Percentiles rank a stretch among this genome's conserved stretches.
These are phyloP conservation scores for Saccharomycopsis sp. DNA, from an alignment of 805 yeast genomes.

Conservation along the genomic window DNA sequence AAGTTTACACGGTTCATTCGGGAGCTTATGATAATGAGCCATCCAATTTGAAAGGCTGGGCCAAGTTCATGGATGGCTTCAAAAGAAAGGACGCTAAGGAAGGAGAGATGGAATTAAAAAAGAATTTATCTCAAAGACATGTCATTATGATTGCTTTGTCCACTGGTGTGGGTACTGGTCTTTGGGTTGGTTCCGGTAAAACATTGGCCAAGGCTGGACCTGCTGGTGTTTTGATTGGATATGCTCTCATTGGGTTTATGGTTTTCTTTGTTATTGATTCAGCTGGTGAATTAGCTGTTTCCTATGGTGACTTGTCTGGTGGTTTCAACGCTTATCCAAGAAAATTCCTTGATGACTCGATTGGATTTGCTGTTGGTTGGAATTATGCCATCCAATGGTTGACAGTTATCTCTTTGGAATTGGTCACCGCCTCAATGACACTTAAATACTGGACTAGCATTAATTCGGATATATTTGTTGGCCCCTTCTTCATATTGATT, in stretches of 20 bases:
- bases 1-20: neutral
- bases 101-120: conserved; percentile 25
- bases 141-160: conserved; percentile 75
- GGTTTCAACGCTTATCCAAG: conserved; percentile 57
- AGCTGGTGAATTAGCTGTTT: conserved; percentile 63
- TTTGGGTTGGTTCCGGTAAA: conserved; percentile 51
- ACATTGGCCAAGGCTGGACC: conserved; percentile 42
- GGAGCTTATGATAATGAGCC: neutral
- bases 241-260: conserved; percentile 50
- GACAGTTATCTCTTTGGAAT: conserved; percentile 54
- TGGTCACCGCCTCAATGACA: conserved; percentile 60
- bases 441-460: conserved; percentile 52
- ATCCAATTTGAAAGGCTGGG: conserved; percentile 13
- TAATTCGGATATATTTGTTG: conserved; percentile 52
- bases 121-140: conserved; percentile 38
- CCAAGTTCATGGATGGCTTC: conserved; percentile 16
- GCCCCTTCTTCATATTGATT: conserved; percentile 43
- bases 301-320: conserved; percentile 51
- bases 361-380: conserved; percentile 57
- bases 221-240: conserved; percentile 46
- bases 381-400: conserved; percentile 60
- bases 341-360: conserved; percentile 48
- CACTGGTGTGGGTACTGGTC: conserved; percentile 79
- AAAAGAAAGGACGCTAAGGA: conserved; percentile 12
- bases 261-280: conserved; percentile 54